Evolutionary conservation across 495 filamentous ascomycete genomes (phyloP).

Genomic region (Hypoxylon fuscum): DNA sequence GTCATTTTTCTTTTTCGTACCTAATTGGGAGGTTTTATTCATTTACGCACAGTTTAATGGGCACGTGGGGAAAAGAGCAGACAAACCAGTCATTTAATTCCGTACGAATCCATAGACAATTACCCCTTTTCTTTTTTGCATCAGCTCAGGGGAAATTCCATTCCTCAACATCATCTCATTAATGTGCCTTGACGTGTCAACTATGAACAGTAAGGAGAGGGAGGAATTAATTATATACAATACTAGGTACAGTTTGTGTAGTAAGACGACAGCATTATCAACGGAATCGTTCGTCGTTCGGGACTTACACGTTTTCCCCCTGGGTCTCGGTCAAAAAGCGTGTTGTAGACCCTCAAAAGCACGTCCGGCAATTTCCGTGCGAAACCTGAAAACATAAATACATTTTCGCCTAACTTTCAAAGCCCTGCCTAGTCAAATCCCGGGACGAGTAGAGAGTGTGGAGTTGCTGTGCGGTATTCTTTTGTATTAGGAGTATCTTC

Average conservation of each 20-base stretch:
- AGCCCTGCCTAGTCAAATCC: constrained; percentile 14
- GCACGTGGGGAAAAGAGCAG: too few relatives aligned
- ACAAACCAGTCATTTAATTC: too few relatives aligned
- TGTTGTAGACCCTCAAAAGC: constrained; percentile 13
- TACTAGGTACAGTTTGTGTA: constrained; percentile 36
- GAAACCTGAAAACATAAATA: constrained; percentile 13
- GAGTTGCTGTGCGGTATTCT: constrained; percentile 8
- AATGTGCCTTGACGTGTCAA: constrained; percentile 1
- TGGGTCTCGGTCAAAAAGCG: constrained; percentile 1
- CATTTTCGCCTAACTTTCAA: constrained; percentile 12
- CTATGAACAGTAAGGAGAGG: constrained; percentile 24
- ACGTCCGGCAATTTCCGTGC: constrained; percentile 18
- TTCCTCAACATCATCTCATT: not conserved
- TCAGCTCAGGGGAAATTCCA: too few relatives aligned
- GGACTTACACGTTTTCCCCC: not conserved
- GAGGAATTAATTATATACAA: constrained; percentile 38
- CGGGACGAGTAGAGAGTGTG: constrained; percentile 21
- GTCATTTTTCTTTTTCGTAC: not conserved
- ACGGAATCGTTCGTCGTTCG: constrained; percentile 20
- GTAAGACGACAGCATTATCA: constrained; percentile 25
- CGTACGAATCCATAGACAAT: too few relatives aligned
- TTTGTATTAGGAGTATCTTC: not conserved
- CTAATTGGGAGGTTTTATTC: constrained; percentile 6
- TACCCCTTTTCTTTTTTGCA: not conserved
- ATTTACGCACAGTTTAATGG: too few relatives aligned